Conservation (phyloP, 371 early-diverging fungal genomes). For the Rhizopus arrhizus region DNA sequence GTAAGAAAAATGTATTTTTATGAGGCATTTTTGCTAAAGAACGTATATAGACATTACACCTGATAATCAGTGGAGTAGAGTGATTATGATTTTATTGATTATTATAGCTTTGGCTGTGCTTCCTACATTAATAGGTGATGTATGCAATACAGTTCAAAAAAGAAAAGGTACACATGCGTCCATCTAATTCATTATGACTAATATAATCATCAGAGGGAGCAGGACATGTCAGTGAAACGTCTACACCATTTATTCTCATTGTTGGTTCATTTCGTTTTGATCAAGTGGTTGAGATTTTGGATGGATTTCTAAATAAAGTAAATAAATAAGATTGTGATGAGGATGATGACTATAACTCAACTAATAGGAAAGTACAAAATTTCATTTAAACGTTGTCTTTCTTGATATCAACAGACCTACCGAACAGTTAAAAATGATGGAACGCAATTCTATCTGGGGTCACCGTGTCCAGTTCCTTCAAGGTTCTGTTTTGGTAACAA, state of each 20-base stretch:
- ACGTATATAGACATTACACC: conserved; percentile 63
- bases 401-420: conserved; percentile 56
- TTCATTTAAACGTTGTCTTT: conserved; percentile 60
- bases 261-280: conserved; percentile 55
- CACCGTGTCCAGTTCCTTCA: conserved; percentile 47
- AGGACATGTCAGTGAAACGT: conserved; percentile 42
- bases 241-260: conserved; percentile 59
- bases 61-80: conserved; percentile 51
- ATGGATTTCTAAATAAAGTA: conserved; percentile 60
- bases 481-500: conserved; percentile 53
- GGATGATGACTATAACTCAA: too few relatives aligned
- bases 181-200: neutral
- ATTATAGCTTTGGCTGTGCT: conserved; percentile 61
- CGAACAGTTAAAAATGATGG: conserved; percentile 52
- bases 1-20: conserved; percentile 11
- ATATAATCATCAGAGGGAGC: conserved; percentile 28
- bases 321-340: neutral
- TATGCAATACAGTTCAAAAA: conserved; percentile 54
- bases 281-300: conserved; percentile 58
- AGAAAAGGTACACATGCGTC: conserved; percentile 36
- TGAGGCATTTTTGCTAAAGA: neutral
- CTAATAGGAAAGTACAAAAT: conserved; percentile 38
- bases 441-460: conserved; percentile 48
- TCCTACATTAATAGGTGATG: conserved; percentile 56
- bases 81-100: conserved; percentile 68